Percentiles rank a stretch among this genome's conserved stretches.
These are phyloP conservation scores for Breviolum minutum DNA, from an alignment of 73 alveolate species.

Conservation along the genomic window DNA sequence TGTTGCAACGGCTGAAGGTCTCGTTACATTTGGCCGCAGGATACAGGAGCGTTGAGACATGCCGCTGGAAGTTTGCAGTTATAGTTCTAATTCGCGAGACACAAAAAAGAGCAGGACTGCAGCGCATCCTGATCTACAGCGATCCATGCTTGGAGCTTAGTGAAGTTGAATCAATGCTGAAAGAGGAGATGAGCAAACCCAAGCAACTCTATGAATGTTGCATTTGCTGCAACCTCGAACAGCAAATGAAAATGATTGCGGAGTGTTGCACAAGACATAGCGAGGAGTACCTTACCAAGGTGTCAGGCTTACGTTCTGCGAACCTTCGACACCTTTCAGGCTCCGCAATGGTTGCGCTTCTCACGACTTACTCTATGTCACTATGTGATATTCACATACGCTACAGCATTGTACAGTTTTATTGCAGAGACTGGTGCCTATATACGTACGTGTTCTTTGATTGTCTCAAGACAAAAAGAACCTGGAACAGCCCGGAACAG, in stretches of 20 bases:
- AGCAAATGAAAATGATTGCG: not conserved
- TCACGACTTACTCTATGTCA: not conserved
- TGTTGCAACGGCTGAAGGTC: slow-evolving; percentile 4
- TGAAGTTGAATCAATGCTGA: too few relatives aligned
- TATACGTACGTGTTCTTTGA: not conserved
- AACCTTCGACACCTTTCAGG: slow-evolving; percentile 66
- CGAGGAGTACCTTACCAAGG: not conserved
- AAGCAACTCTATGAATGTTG: not conserved
- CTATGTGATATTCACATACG: not conserved
- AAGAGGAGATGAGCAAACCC: not conserved
- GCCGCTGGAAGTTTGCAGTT: not conserved
- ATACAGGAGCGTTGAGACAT: not conserved
- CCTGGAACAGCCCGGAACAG: too few relatives aligned
- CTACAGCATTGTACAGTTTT: not conserved
- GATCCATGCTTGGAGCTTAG: slow-evolving; percentile 40
- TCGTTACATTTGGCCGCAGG: slow-evolving; percentile 43
- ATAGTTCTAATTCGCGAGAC: not conserved
- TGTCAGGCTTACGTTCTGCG: slow-evolving; percentile 83
- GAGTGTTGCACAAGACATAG: not conserved
- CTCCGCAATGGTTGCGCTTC: not conserved
- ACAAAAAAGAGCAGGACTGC: slow-evolving; percentile 38
- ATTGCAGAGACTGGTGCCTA: too few relatives aligned
- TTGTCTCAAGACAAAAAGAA: not conserved
- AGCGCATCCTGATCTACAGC: slow-evolving; percentile 80
- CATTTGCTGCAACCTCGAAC: not conserved